Evolutionary conservation across 1,284 basidiomycete species (phyloP), one percentile per base, ranked within the genome.

Genomic region (Ceratobasidium sp.): DNA sequence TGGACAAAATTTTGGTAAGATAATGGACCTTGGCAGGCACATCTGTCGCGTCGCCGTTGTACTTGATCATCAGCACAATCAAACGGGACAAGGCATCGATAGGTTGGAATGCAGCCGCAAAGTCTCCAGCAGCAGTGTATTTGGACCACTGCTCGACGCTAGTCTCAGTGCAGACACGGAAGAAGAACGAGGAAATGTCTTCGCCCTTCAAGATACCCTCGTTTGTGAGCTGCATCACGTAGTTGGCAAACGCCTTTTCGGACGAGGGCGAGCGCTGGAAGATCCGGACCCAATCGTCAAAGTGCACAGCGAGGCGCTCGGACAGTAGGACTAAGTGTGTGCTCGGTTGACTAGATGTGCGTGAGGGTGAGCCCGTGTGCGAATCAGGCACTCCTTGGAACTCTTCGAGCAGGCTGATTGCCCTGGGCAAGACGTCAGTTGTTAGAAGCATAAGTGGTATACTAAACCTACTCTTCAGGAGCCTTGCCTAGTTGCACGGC

Each of bases 11-110:
- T 86, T 99, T 99, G 77, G 96, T 96, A 80, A 98, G 86, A 84
- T 99, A 99, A 81, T 98, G 93, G 29, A 96, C 94, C 83, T 98
- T 98, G 24, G 95, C 93, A 79, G 95, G 93, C 79, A 96, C 93
- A 79, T 95, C 94, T 84, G 95, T 93, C 65, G 92, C 92, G 81
- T 98, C 97, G 29, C 95, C 96, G 78, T 99, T 97, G 82, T 99
- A 98, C 85, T 99, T 99, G 89, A 99, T 96, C 85, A 99, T 98
- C 81, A 98, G 94, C 59, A 96, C 94, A 77, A 99, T 95, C 78
- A 99, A 86, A 78, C 95, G 90, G 59, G 96, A 95, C 85, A 98
- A 92, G 9, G 98, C 95, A 83, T 99, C 98, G 78, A 98, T 86
- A 19, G 95, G 94, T 81, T 95, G 94, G 85, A 96, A 98, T 22